These are phyloP conservation scores for Aspergillus vadensis DNA, from an alignment of 2,329 filamentous ascomycete genomes.

Conservation along the genomic window DNA sequence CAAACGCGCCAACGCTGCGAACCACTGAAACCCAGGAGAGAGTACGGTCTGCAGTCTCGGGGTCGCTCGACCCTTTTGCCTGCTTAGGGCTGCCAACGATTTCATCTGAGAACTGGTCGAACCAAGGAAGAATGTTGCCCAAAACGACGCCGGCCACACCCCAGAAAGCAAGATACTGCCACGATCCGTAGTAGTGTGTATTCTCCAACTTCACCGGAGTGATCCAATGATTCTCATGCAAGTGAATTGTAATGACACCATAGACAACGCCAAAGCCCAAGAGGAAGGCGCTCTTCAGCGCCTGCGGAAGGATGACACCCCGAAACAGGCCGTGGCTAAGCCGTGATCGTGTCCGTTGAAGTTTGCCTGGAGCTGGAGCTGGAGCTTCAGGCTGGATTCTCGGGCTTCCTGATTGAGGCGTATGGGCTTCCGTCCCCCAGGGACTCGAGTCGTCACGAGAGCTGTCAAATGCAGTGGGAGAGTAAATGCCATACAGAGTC, in stretches of 20 bases:
- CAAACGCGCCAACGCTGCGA: conserved; percentile 69
- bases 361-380: conserved; percentile 28
- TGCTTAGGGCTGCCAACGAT: conserved; percentile 37
- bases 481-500: conserved; percentile 90
- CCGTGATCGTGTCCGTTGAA: conserved; percentile 38
- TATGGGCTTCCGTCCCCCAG: conserved; percentile 76
- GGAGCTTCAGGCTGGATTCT: conserved; percentile 41
- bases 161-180: conserved; percentile 78
- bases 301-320: conserved; percentile 55
- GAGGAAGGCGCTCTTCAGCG: conserved; percentile 64
- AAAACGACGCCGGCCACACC: conserved; percentile 75
- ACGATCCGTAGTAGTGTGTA: conserved; percentile 55
- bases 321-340: conserved; percentile 42
- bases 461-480: conserved; percentile 61
- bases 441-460: conserved; percentile 66
- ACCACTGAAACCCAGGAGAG: conserved; percentile 70
- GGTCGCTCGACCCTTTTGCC: conserved; percentile 31
- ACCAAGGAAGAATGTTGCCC: conserved; percentile 78
- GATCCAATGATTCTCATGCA: conserved; percentile 69
- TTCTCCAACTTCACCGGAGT: conserved; percentile 63
- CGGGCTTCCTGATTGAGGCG: conserved; percentile 55
- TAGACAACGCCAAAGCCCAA: conserved; percentile 81
- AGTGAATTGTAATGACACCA: conserved; percentile 75
- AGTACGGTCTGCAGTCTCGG: conserved; percentile 32
- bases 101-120: conserved; percentile 74